These are phyloP conservation scores for Globisporangium takayamanum DNA, from an alignment of 352 stramenopile species.

Conservation along the genomic window DNA sequence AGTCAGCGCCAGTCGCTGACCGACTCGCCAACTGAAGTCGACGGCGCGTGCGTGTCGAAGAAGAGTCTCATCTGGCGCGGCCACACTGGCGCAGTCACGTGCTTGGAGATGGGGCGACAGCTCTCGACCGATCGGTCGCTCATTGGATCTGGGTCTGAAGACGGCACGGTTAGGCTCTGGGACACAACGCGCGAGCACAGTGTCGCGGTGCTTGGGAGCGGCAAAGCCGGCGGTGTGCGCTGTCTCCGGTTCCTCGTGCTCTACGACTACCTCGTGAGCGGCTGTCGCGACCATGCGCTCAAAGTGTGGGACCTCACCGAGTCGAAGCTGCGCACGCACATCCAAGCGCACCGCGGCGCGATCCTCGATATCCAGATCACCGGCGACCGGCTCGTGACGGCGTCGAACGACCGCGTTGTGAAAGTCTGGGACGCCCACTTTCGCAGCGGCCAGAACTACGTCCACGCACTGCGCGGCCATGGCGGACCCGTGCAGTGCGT, in stretches of 20 bases:
- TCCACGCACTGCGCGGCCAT: conserved; percentile 56
- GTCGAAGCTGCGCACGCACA: conserved; percentile 45
- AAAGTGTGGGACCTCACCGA: conserved; percentile 65
- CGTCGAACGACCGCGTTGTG: conserved; percentile 61
- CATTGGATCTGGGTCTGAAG: conserved; percentile 58
- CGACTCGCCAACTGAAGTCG: conserved; percentile 29
- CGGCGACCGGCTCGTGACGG: conserved; percentile 62
- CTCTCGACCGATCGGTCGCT: conserved; percentile 48
- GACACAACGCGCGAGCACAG: conserved; percentile 59
- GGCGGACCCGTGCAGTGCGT: conserved; percentile 64
- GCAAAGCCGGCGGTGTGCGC: conserved; percentile 30
- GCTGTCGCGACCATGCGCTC: conserved; percentile 43
- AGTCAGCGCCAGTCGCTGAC: conserved; percentile 3
- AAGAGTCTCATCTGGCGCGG: conserved; percentile 58
- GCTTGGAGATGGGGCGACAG: conserved; percentile 68
- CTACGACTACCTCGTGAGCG: conserved; percentile 54
- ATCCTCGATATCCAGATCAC: conserved; percentile 69
- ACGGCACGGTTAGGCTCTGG: conserved; percentile 70
- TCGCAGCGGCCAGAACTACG: conserved; percentile 34
- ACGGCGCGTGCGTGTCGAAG: conserved; percentile 49
- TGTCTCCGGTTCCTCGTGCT: conserved; percentile 59
- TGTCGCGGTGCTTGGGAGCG: conserved; percentile 39
- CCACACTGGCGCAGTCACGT: conserved; percentile 54
- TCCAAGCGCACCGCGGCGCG: conserved; percentile 44
- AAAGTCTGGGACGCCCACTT: conserved; percentile 81